Evolutionary conservation across 768 basidiomycete species (phyloP), one percentile per base, ranked within the genome.

Genomic region (Hortiboletus campestris): DNA sequence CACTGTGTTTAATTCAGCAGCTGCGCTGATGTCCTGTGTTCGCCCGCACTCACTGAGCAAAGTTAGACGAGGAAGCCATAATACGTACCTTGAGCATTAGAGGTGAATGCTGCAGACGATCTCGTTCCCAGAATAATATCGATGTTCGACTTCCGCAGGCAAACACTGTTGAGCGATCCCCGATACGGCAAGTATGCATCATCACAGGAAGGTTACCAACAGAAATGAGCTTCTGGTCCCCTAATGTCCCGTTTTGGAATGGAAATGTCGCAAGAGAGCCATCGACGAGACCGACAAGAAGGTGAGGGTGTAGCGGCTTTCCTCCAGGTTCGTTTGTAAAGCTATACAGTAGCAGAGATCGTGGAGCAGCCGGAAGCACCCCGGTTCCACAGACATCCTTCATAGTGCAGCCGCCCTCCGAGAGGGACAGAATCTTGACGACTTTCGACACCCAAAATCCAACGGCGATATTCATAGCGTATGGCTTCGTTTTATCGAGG

Each of bases 281-380:
- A 66, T 96, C 84, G 3, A 79, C 83, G 11, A 93, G 75, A 4
- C 93, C 94, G n/a, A 82, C 82, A 31, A 96, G 75, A 10, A 96
- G 75, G 57, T 86, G 81, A 1, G 75, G 83, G 62, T 65, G 78
- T 71, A 59, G n/a, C n/a, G n/a, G 63, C 68, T 66, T 76, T 69
- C 28, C 69, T 43, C 68, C 69, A 12, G 57, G 31, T 65, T 76
- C 60, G 48, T 61, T 44, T 35, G 80, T 80, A 67, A 94, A 92
- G 61, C 84, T 83, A 62, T 83, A 78, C 44, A 82, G 62, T 35
- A 85, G 70, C 38, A 82, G 47, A 53, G 76, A 78, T 28, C 74
- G 76, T 13, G 76, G 74, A 72, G 78, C 63, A 72, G 75, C 63
- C 70, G 76, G 60, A 71, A 88, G 62, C 17, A 46, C 32, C 16